phyloP scores from a whole-genome alignment of 805 yeast species.

The Wickerhamiella kurtzmanii region DNA sequence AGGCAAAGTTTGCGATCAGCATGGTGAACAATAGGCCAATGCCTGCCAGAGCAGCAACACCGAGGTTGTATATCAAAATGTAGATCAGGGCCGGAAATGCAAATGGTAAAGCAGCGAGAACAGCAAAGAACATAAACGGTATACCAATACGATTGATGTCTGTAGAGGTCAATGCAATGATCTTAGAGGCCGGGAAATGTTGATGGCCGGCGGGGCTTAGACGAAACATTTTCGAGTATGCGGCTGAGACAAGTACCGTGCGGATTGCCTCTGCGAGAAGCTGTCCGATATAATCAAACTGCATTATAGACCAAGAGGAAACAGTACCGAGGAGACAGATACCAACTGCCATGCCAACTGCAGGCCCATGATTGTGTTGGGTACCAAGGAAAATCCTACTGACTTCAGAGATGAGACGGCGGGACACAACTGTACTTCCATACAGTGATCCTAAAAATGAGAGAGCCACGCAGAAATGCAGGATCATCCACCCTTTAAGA shows the following conservation, averaged over 20 bases:
- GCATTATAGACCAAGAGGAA: slow-evolving; percentile 40
- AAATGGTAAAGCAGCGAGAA: slow-evolving; percentile 28
- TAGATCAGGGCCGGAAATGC: slow-evolving; percentile 37
- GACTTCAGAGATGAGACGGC: slow-evolving; percentile 12
- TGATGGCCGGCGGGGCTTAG: slow-evolving; percentile 45
- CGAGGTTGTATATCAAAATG: slow-evolving; percentile 52
- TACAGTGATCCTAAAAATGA: slow-evolving; percentile 15
- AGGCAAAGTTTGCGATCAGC: slow-evolving; percentile 28
- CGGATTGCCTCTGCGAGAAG: slow-evolving; percentile 58
- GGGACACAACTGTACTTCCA: slow-evolving; percentile 17
- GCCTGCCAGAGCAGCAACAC: slow-evolving; percentile 63
- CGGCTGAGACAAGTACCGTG: slow-evolving; percentile 55
- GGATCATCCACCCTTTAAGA: slow-evolving; percentile 10
- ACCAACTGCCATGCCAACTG: slow-evolving; percentile 68
- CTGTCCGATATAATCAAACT: slow-evolving; percentile 48
- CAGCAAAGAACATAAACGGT: slow-evolving; percentile 22
- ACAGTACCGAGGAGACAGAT: slow-evolving; percentile 41
- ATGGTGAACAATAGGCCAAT: slow-evolving; percentile 34
- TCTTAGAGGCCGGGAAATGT: slow-evolving; percentile 50
- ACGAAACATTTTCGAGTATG: slow-evolving; percentile 53
- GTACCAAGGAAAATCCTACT: slow-evolving; percentile 11
- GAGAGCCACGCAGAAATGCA: slow-evolving; percentile 1
- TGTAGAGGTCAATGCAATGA: slow-evolving; percentile 68
- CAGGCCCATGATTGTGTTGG: slow-evolving; percentile 31
- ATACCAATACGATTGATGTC: slow-evolving; percentile 55